These are phyloP conservation scores for Saturnispora sanitii DNA, from an alignment of 805 yeast species.

Conservation along the genomic window DNA sequence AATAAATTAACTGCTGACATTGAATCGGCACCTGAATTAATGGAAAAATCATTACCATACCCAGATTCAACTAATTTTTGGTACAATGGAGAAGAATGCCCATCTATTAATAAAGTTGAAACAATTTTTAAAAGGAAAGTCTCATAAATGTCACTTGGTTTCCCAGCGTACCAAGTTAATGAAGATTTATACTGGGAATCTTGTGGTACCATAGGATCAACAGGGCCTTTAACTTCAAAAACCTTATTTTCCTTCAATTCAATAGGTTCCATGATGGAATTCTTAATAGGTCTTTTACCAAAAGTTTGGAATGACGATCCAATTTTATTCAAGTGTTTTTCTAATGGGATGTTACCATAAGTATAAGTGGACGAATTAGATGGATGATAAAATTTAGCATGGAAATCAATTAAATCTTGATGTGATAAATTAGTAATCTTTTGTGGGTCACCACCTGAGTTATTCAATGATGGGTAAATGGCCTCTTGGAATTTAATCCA, in stretches of 20 bases:
- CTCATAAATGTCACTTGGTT: constrained; percentile 58
- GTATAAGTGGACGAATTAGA: constrained; percentile 81
- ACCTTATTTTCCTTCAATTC: constrained; percentile 26
- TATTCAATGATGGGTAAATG: constrained; percentile 74
- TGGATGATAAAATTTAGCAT: constrained; percentile 72
- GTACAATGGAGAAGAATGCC: constrained; percentile 86
- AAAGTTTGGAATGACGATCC: constrained; percentile 40
- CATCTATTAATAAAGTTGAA: constrained; percentile 68
- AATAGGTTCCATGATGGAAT: constrained; percentile 38
- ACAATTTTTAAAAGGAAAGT: constrained; percentile 65
- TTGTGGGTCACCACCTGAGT: constrained; percentile 91
- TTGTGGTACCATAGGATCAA: constrained; percentile 63
- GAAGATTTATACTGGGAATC: constrained; percentile 72
- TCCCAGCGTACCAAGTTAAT: constrained; percentile 80
- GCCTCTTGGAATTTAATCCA: constrained; percentile 79
- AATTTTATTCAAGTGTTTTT: constrained; percentile 47
- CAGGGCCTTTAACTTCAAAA: constrained; percentile 55
- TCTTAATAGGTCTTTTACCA: constrained; percentile 36
- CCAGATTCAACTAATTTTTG: constrained; percentile 81
- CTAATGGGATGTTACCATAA: constrained; percentile 70
- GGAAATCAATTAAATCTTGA: constrained; percentile 71
- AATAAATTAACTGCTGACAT: constrained; percentile 69
- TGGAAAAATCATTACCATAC: constrained; percentile 73
- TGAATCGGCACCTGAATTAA: constrained; percentile 80
- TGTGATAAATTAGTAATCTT: constrained; percentile 65